These are phyloP conservation scores for Pulveroboletus sp. DNA, from an alignment of 768 basidiomycete genomes.

Conservation along the genomic window DNA sequence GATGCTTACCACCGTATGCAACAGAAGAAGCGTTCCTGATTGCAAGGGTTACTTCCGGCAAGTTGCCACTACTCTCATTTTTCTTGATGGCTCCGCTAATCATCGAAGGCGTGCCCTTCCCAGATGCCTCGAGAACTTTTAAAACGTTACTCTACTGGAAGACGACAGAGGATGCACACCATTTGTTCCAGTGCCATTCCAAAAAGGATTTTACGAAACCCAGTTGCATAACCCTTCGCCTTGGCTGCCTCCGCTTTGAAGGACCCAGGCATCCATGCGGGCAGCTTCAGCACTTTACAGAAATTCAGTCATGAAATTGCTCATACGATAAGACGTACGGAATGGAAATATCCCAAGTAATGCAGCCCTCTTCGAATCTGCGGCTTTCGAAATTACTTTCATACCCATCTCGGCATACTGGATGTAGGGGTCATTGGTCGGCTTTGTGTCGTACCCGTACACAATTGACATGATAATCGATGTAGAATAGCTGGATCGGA, in stretches of 20 bases:
- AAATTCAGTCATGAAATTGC: background rate
- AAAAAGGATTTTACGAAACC: conserved; percentile 21
- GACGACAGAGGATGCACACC: conserved; percentile 5
- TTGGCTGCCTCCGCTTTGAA: conserved; percentile 19
- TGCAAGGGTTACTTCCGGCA: conserved; percentile 18
- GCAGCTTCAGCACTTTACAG: conserved; percentile 21
- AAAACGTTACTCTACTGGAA: background rate
- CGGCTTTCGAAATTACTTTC: conserved; percentile 15
- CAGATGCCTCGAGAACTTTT: conserved; percentile 14
- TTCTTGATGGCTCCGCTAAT: conserved; percentile 18
- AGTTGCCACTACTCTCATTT: conserved; percentile 17
- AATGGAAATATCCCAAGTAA: conserved; percentile 25
- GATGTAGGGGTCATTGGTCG: conserved; percentile 21
- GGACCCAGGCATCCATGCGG: conserved; percentile 26
- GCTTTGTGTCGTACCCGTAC: conserved; percentile 22
- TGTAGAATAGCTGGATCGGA: conserved; percentile 22
- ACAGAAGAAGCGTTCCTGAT: conserved; percentile 21
- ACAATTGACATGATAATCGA: conserved; percentile 27
- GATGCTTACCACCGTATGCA: conserved; percentile 22
- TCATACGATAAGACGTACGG: conserved; percentile 14
- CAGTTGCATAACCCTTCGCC: conserved; percentile 12
- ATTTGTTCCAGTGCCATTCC: conserved; percentile 22
- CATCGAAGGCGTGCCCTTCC: conserved; percentile 17
- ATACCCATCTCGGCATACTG: conserved; percentile 16
- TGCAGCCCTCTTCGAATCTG: conserved; percentile 19